phyloP scores from a whole-genome alignment of 1,139 yeast species.

The Scheffersomyces cryptocercus region DNA sequence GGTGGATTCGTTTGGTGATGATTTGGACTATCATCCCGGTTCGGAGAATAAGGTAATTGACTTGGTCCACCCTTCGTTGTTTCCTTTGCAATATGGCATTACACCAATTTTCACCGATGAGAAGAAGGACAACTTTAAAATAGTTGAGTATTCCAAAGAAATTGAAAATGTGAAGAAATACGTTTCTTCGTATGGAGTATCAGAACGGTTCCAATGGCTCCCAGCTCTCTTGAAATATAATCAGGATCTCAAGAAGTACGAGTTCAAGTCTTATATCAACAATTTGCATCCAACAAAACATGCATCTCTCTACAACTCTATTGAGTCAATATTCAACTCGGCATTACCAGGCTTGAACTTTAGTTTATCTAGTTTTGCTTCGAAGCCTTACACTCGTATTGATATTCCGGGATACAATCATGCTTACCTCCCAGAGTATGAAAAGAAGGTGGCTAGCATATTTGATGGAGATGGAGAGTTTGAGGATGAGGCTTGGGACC shows the following conservation, averaged over 20 bases:
- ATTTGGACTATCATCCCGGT: conserved; percentile 40
- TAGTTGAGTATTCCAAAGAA: conserved; percentile 12
- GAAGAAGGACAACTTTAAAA: conserved; percentile 3
- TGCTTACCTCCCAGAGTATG: conserved; percentile 19
- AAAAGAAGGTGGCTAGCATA: conserved; percentile 3
- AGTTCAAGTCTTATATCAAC: conserved; percentile 37
- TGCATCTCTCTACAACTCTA: conserved; percentile 24
- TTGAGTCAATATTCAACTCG: conserved; percentile 29
- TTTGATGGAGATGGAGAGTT: conserved; percentile 8
- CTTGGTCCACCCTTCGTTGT: conserved; percentile 46
- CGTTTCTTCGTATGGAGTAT: conserved; percentile 20
- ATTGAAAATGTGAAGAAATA: conserved; percentile 15
- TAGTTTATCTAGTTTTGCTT: conserved; percentile 24
- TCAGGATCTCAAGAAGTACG: conserved; percentile 12
- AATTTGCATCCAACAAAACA: conserved; percentile 36
- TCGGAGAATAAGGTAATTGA: conserved; percentile 38
- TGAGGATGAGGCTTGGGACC: conserved; percentile 5
- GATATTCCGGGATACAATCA: conserved; percentile 14
- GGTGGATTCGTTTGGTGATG: conserved; percentile 12
- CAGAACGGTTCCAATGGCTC: conserved; percentile 33
- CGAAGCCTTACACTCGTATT: conserved; percentile 19
- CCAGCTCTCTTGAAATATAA: conserved; percentile 22
- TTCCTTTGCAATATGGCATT: conserved; percentile 35
- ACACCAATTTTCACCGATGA: conserved; percentile 24
- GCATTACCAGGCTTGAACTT: conserved; percentile 33